Evolutionary conservation across 371 early-diverging fungal genomes (phyloP).

Genomic region (Polyrhizophydium stewartii): DNA sequence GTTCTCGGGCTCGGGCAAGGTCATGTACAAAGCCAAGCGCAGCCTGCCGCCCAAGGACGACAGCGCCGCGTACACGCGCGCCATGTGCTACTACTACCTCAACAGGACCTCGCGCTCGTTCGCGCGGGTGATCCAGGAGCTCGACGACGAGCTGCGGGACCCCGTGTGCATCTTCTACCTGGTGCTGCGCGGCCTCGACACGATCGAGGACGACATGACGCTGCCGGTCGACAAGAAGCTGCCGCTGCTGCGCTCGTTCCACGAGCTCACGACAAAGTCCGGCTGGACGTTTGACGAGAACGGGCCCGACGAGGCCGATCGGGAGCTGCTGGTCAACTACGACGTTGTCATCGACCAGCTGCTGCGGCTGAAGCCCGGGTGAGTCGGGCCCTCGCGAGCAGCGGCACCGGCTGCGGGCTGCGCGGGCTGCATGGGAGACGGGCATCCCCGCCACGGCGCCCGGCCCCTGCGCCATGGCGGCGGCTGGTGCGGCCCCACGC

Average conservation of each 20-base stretch:
- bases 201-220: constrained; percentile 98
- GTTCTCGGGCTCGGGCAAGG: constrained; percentile 53
- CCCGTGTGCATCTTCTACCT: constrained; percentile 77
- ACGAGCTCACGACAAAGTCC: constrained; percentile 66
- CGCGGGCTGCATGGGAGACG: too few species aligned
- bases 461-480: too few species aligned
- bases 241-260: constrained; percentile 71
- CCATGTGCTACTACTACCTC: constrained; percentile 82
- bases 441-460: too few species aligned
- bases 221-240: constrained; percentile 71
- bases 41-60: constrained; percentile 29
- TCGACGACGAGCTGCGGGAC: constrained; percentile 72
- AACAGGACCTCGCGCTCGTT: constrained; percentile 93
- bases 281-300: constrained; percentile 88
- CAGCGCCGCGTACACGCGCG: constrained; percentile 17
- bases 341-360: constrained; percentile 88
- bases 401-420: too few species aligned
- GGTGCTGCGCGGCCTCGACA: constrained; percentile 92
- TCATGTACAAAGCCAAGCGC: constrained; percentile 32
- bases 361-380: constrained; percentile 65
- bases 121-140: constrained; percentile 90
- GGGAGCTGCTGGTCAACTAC: constrained; percentile 79
- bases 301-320: constrained; percentile 92
- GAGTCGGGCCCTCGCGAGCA: too few species aligned
- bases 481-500: too few species aligned